These are phyloP conservation scores for Heterobasidion occidentale DNA, from an alignment of 1,284 basidiomycete species.

Conservation along the genomic window DNA sequence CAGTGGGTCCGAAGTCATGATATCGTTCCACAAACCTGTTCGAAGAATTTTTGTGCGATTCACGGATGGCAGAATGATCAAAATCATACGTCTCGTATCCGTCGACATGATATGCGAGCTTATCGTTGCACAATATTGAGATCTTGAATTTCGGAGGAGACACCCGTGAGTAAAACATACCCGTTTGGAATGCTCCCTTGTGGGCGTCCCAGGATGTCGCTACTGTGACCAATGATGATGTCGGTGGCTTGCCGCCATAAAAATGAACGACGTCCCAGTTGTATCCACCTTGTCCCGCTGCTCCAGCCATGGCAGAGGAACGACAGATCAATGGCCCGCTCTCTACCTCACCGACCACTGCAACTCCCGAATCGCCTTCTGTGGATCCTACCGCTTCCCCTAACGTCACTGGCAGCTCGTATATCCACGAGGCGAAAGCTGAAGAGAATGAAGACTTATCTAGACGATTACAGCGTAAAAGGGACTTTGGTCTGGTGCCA, in stretches of 20 bases:
- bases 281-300: not conserved
- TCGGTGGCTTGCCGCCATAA: not conserved
- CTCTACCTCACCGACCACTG: not conserved
- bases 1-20: too few relatives aligned
- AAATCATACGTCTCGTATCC: not conserved
- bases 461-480: not conserved
- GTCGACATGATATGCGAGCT: not conserved
- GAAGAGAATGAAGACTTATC: not conserved
- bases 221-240: not conserved
- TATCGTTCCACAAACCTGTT: too few relatives aligned
- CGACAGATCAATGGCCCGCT: not conserved
- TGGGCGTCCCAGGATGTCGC: not conserved
- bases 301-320: not conserved
- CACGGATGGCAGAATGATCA: too few relatives aligned
- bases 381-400: not conserved
- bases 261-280: not conserved
- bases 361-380: not conserved
- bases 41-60: too few relatives aligned
- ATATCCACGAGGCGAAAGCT: not conserved
- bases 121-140: not conserved
- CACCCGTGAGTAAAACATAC: not conserved
- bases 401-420: not conserved
- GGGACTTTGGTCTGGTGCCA: constrained; percentile 59
- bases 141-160: not conserved
- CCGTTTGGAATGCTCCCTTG: not conserved